Evolutionary conservation across 106 monocot genomes (phyloP), one percentile per base, ranked within the genome.

Genomic region (Dendrobium officinale): DNA sequence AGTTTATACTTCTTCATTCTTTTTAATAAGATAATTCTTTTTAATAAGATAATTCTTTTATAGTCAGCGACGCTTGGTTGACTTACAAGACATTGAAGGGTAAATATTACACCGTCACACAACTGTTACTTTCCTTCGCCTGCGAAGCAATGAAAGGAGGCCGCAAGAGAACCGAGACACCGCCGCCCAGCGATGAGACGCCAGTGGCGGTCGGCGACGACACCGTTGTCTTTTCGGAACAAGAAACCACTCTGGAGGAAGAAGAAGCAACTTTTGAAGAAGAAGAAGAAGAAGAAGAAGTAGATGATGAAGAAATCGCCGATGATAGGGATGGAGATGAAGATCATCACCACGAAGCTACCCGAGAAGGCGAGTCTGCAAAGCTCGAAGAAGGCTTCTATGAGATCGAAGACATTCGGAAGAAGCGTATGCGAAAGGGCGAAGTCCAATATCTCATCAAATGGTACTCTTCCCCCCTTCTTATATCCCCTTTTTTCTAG

Each of bases 391-490:
- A 94, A 11, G 91, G 88, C 0, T 94, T 87, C 84, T 94, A 90
- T 72, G 94, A 91, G 84, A 90, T 94, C 77, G 94, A 94, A 61
- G 92, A 83, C 42, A 90, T 94, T 44, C 84, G 92, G n/a, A 90
- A 85, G 88, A 91, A 87, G 79, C 82, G 94, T 75, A 27, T 89
- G 11, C 89, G 86, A 76, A 89, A 88, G 82, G 92, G 92, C 33
- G 84, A 94, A 70, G 47, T 87, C 37, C 94, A 94, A 44, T 94
- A 92, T 77, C 88, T 94, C 79, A 87, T 94, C 82, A 94, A 94
- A 85, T 94, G 94, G 94, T 89, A 86, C 8, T 2, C 1, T 42
- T 10, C 20, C 48, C 49, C 43, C 40, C 22, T 29, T 70, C 44
- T 67, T 17, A 11, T 17, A 29, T 13, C 16, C 13, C 22, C 47